Base-by-base conservation (phyloP, 2,329 filamentous ascomycete species). In the Colletotrichum australisinense region DNA sequence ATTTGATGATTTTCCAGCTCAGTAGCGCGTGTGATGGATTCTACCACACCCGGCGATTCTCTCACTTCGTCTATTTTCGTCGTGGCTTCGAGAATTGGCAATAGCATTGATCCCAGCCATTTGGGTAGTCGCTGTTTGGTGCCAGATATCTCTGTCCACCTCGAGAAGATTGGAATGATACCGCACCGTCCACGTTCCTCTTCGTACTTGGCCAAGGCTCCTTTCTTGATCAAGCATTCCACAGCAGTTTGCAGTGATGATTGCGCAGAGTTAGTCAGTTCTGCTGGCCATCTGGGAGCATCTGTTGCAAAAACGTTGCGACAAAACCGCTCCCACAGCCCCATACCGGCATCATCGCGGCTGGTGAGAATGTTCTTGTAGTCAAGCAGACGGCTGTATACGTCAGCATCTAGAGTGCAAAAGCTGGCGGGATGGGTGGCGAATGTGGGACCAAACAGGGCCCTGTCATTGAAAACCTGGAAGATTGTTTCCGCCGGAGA, bases 401-500 rank as follows among this genome's bases (percentile, higher is more conserved):
- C 63, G 6, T 14, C 28, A 24, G 19, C 16, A 12, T 57, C 24
- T 11, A 74, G 26, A 6, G 38, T 4, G 2, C 19, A 14, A 3
- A 14, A 26, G 24, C 42, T 14, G 24, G n/a, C n/a, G 19, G 63
- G 38, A 6, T 60, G 67, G 16, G 49, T 60, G 5, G 28, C 32
- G 14, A 28, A 22, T 14, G 19, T 19, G n/a, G 3, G n/a, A 19
- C 14, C 42, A 14, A 8, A 30, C 1, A n/a, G 6, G 0, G 22
- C 46, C 28, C n/a, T 16, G 22, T 32, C 42, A 9, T 62, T 74
- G 6, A 77, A 79, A 28, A 79, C 80, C 1, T 72, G 75, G 22
- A 83, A 76, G 2, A 82, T 77, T 1, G 77, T 81, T 69, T 82
- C 81, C 16, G 79, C 77, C 3, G 79, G 76, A 6, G 78, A 79